Base-by-base conservation (phyloP, 441 rosid species). In the Euphorbia schlechtendalii region DNA sequence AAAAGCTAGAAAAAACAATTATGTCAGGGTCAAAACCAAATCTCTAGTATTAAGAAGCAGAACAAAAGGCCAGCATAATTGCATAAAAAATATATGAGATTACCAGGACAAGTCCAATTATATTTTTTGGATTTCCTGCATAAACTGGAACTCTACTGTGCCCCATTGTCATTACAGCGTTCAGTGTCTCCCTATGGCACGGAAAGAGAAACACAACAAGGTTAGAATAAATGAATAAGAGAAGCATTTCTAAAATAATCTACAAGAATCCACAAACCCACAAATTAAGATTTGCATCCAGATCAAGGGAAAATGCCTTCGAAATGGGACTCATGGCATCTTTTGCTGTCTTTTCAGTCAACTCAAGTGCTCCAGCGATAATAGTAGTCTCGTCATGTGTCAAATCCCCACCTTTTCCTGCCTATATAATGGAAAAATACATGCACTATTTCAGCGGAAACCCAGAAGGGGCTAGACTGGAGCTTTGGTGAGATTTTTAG, bases 71-170 rank as follows among this genome's bases (percentile, higher is more conserved):
- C 22, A 20, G 55, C 10, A 53, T 15, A 52, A 51, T 40, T 51
- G 38, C 27, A 27, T 7, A 0, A 17, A 53, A 3, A 27, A 59
- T 51, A 69, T 57, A 67, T 63, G 73, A 67, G 28, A 34, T 53
- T 84, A 92, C 98, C 88, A 92, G 82, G 72, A 92, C 75, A 64
- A 92, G 87, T 56, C 98, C 98, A 72, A 89, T 84, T 56, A 89
- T 89, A 76, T 92, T 87, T 55, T 71, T 73, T 0, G 91, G 88
- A 25, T 77, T 78, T 65, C 80, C 82, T 53, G 69, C 70, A 75
- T 84, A 88, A 67, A 92, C 88, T 40, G 98, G 98, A 76, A 92
- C 92, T 80, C 98, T 79, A 75, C 98, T 92, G 69, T 89, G 98
- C 59, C 98, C 98, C 82, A 66, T 82, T 46, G 90, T 77, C 93